These are phyloP conservation scores for Claviceps pusilla DNA, from an alignment of 2,329 filamentous ascomycete genomes.

Conservation along the genomic window DNA sequence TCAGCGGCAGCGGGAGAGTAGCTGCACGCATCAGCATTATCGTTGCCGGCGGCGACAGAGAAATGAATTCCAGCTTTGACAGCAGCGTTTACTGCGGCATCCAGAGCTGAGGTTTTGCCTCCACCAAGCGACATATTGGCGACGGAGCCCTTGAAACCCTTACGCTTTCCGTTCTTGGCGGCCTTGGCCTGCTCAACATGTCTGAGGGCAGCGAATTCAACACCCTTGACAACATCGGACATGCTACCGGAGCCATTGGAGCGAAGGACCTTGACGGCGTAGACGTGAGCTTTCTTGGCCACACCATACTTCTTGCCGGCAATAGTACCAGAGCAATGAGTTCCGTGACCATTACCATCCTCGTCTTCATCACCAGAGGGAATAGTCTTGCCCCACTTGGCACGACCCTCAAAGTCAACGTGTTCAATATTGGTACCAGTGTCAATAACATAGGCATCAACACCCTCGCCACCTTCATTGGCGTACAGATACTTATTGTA, in stretches of 20 bases:
- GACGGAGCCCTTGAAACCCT: conserved; percentile 97
- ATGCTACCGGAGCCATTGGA: conserved; percentile 97
- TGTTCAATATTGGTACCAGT: conserved; percentile 89
- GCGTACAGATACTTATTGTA: conserved; percentile 98
- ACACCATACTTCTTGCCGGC: conserved; percentile 98
- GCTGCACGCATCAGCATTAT: conserved; percentile 97
- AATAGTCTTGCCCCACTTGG: conserved; percentile 93
- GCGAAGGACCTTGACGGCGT: conserved; percentile 94
- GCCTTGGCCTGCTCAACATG: conserved; percentile 62
- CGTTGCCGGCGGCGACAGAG: conserved; percentile 93
- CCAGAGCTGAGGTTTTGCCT: conserved; percentile 86
- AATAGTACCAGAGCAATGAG: conserved; percentile 96
- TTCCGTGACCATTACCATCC: conserved; percentile 96
- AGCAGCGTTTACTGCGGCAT: conserved; percentile 84
- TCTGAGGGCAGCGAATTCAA: conserved; percentile 77
- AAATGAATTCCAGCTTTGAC: conserved; percentile 90
- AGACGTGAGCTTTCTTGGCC: conserved; percentile 93
- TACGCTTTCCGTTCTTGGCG: conserved; percentile 75
- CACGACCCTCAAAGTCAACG: conserved; percentile 94
- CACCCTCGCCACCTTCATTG: conserved; percentile 80
- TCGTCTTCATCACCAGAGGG: conserved; percentile 68
- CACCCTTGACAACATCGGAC: conserved; percentile 97
- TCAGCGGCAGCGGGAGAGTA: conserved; percentile 91
- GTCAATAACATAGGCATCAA: conserved; percentile 97
- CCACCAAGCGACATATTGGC: conserved; percentile 99